Evolutionary conservation across 768 basidiomycete genomes (phyloP).

Genomic region (Termitomyces sp.): DNA sequence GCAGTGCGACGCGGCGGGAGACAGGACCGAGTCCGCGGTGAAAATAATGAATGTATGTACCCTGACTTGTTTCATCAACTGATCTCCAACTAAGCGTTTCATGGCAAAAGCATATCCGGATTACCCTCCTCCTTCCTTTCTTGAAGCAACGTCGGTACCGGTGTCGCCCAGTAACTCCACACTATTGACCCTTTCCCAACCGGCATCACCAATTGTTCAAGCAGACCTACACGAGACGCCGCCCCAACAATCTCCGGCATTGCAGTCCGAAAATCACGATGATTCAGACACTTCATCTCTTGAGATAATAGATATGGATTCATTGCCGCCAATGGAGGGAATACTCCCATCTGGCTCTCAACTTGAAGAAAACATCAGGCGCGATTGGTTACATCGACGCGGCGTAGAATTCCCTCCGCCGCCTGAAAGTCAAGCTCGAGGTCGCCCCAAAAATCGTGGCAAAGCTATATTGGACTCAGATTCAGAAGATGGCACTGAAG

Average conservation of each 20-base stretch:
- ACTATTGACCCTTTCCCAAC: constrained; percentile 23
- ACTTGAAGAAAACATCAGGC: constrained; percentile 37
- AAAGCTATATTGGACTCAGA: constrained; percentile 28
- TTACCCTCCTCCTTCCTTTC: constrained; percentile 75
- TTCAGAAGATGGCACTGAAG: constrained; percentile 18
- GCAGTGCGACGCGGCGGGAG: constrained; percentile 25
- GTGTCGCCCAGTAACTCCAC: constrained; percentile 37
- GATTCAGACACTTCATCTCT: constrained; percentile 29
- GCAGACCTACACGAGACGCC: constrained; percentile 3
- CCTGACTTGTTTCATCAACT: neutral
- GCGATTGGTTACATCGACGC: constrained; percentile 28
- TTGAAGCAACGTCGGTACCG: constrained; percentile 56
- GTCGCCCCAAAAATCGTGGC: constrained; percentile 24
- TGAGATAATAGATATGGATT: constrained; percentile 49
- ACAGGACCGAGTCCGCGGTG: constrained; percentile 24
- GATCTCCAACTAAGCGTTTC: neutral
- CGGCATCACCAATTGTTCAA: constrained; percentile 9
- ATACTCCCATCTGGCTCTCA: constrained; percentile 38
- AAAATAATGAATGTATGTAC: constrained; percentile 20
- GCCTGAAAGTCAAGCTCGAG: constrained; percentile 19
- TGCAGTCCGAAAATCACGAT: neutral
- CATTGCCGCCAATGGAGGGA: constrained; percentile 26
- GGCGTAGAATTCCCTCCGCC: constrained; percentile 30
- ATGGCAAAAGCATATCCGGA: constrained; percentile 43
- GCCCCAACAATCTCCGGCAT: neutral